Base-by-base conservation (phyloP, 257 asterid genomes). In the Capsicum chinense region DNA sequence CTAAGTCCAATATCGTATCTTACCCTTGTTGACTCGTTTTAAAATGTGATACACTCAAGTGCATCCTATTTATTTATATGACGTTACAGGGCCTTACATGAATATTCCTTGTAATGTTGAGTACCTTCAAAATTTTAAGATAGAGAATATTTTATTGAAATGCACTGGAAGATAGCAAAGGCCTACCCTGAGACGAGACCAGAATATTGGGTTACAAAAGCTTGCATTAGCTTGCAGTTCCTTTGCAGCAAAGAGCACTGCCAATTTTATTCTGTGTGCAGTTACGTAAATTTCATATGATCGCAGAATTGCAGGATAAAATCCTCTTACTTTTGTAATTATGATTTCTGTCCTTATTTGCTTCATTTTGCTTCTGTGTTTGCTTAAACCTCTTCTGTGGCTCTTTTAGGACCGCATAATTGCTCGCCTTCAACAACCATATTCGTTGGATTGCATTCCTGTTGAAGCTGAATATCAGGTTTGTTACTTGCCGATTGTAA, bases 381-480 rank as follows among this genome's bases (percentile, higher is more conserved):
- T 21, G 16, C 50, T 52, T 52, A 26, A 42, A 52, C 14, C 17
- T 85, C 33, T 71, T 58, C 15, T 21, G 17, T 70, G 48, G 59
- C 48, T 76, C 82, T 85, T 85, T 17, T 88, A 95, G 99, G 99
- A 97, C 83, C 94, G 98, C 79, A 95, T 97, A 79, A 93, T 97
- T 58, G 97, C 99, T 87, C 99, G 98, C 59, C 98, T 97, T 87
- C 98, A 97, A 87, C 98, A 97, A 89, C 99, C 99, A 79, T 97
- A 95, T 91, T 93, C 99, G 3, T 85, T 97, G 87, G 99, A 97
- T 89, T 97, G 99, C 92, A 97, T 97, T 86, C 98, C 99, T 0
- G 99, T 97, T 70, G 99, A 97, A 91, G 97, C 98, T 80, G 98
- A 97, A 89, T 97, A 90, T 83, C 99, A 95, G 98, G 99, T 95